Conservation (phyloP, 2,329 filamentous ascomycete genomes). For the Raffaelea deltoideospora region DNA sequence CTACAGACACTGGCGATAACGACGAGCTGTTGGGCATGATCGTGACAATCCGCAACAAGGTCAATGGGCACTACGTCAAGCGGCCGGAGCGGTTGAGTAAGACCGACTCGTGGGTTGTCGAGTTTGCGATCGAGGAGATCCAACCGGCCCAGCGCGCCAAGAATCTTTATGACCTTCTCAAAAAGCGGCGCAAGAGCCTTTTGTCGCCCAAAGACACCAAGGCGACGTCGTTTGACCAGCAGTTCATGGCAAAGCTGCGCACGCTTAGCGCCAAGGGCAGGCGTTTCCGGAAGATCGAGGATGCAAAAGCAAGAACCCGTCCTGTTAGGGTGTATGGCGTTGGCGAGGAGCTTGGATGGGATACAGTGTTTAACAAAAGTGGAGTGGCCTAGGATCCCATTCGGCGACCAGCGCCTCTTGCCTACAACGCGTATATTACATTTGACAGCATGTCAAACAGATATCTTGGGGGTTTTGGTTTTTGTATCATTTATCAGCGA, state of each 20-base stretch:
- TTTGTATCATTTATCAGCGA: no score
- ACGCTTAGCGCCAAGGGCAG: slow-evolving; percentile 7
- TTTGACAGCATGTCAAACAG: no score
- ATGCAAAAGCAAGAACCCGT: slow-evolving; percentile 28
- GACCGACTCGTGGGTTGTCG: slow-evolving; percentile 49
- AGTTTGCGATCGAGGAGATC: slow-evolving; percentile 53
- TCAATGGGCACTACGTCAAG: slow-evolving; percentile 48
- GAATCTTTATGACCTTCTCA: slow-evolving; percentile 7
- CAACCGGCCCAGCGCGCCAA: not conserved
- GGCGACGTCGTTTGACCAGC: slow-evolving; percentile 5
- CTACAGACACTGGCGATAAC: slow-evolving; percentile 1
- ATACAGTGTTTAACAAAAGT: slow-evolving; percentile 18
- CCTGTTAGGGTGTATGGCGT: slow-evolving; percentile 33
- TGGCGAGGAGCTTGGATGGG: slow-evolving; percentile 17
- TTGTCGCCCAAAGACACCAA: not conserved
- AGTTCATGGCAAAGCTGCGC: slow-evolving; percentile 7
- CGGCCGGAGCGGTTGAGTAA: slow-evolving; percentile 38
- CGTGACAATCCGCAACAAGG: slow-evolving; percentile 50
- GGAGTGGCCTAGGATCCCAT: no score
- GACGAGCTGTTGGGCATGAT: slow-evolving; percentile 50
- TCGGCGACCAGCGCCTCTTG: no score
- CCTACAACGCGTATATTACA: no score
- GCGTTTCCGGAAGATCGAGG: slow-evolving; percentile 17
- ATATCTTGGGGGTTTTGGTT: no score
- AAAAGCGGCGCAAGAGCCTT: slow-evolving; percentile 5